Percentiles rank a stretch among this genome's conserved stretches.
Evolutionary conservation across 2,329 filamentous ascomycete genomes (phyloP).

Genomic region (Grosmannia serpens): DNA sequence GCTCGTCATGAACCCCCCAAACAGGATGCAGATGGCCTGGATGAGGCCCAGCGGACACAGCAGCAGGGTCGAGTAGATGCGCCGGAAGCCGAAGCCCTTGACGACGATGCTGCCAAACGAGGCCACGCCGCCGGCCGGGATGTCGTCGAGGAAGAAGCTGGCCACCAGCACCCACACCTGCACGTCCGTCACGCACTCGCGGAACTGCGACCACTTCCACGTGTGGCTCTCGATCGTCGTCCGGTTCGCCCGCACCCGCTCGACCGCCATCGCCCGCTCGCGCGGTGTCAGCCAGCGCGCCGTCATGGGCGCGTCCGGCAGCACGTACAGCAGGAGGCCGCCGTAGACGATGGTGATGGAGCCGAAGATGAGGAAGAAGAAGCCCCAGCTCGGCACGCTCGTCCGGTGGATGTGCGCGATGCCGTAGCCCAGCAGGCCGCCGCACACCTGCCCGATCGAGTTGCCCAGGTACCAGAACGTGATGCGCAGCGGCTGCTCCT

Average conservation of each 20-base stretch:
- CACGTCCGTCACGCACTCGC: constrained; percentile 21
- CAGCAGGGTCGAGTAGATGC: constrained; percentile 27
- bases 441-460: constrained; percentile 30
- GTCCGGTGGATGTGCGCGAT: constrained; percentile 20
- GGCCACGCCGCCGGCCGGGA: constrained; percentile 6
- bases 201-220: constrained; percentile 18
- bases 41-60: constrained; percentile 17
- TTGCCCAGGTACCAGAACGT: constrained; percentile 22
- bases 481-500: constrained; percentile 3
- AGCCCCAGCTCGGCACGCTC: constrained; percentile 9
- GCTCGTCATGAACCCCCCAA: constrained; percentile 17
- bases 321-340: constrained; percentile 10
- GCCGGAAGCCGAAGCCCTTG: constrained; percentile 37
- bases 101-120: constrained; percentile 40
- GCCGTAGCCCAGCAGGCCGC: constrained; percentile 18
- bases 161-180: constrained; percentile 16
- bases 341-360: constrained; percentile 20
- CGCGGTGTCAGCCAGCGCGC: constrained; percentile 12
- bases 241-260: constrained; percentile 21
- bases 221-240: constrained; percentile 23
- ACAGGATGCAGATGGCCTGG: constrained; percentile 18
- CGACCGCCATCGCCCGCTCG: constrained; percentile 19
- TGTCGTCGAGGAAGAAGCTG: constrained; percentile 2
- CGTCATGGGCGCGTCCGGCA: constrained; percentile 16
- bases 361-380: constrained; percentile 24